A percentile compares a stretch with the other conserved stretches of the same genome.
Conservation (phyloP, 345 rosid species). For the Citrus reticulata region DNA sequence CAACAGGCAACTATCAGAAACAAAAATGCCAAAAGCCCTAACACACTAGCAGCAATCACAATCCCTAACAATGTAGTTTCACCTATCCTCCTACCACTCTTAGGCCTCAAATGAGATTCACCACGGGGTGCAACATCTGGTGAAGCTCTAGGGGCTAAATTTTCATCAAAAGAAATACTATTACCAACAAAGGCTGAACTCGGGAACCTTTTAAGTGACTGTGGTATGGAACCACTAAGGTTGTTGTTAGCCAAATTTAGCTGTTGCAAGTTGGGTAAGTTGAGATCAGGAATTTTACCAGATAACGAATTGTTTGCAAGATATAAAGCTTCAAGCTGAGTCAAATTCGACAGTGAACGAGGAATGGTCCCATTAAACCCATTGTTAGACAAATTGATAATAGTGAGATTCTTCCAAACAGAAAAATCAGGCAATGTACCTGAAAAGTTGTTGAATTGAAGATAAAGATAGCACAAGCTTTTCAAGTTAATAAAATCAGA, state of each 20-base stretch:
- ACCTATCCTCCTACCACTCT: constrained; percentile 32
- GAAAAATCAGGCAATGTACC: constrained; percentile 69
- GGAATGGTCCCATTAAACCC: constrained; percentile 71
- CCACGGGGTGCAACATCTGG: constrained; percentile 29
- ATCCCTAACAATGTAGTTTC: constrained; percentile 54
- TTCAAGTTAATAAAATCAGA: constrained; percentile 57
- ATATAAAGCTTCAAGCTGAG: constrained; percentile 57
- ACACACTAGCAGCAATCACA: constrained; percentile 38
- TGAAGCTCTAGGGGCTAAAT: constrained; percentile 22
- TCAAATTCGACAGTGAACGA: constrained; percentile 48
- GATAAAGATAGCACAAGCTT: constrained; percentile 67
- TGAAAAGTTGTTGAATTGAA: constrained; percentile 66
- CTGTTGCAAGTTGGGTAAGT: constrained; percentile 49
- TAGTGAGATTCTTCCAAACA: constrained; percentile 54
- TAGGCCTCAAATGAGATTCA: constrained; percentile 22
- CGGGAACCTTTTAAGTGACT: constrained; percentile 58
- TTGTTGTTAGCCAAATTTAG: constrained; percentile 62
- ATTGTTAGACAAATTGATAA: constrained; percentile 76
- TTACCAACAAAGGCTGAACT: constrained; percentile 64
- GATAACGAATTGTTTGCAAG: constrained; percentile 79
- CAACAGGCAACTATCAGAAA: constrained; percentile 52
- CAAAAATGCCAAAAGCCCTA: constrained; percentile 42
- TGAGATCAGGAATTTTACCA: constrained; percentile 71
- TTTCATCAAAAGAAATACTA: constrained; percentile 31
- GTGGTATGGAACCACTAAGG: constrained; percentile 58